A percentile compares a stretch with the other conserved stretches of the same genome.
phyloP scores from a whole-genome alignment of 345 rosid species.

The Aquilaria malaccensis region DNA sequence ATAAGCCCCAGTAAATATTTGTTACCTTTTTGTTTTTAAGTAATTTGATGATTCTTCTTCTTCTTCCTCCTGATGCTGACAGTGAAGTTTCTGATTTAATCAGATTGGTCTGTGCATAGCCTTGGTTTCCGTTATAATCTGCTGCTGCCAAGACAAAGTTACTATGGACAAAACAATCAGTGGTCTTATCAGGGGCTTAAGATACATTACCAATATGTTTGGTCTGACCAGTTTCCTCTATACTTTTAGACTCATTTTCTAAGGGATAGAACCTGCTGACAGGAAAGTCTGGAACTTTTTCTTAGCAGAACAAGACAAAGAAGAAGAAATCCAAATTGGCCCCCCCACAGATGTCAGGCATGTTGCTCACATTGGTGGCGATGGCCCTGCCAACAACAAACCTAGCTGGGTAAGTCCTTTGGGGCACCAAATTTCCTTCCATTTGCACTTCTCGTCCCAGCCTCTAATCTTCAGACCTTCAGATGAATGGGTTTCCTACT shows the following conservation, averaged over 20 bases:
- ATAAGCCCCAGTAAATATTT: too few species aligned
- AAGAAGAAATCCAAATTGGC: constrained; percentile 56
- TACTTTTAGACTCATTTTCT: not conserved
- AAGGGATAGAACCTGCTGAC: too few species aligned
- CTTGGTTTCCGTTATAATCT: not conserved
- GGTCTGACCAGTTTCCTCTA: constrained; percentile 22
- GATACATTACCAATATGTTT: constrained; percentile 43
- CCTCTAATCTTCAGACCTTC: constrained; percentile 2
- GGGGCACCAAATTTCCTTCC: not conserved
- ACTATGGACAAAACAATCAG: constrained; percentile 28
- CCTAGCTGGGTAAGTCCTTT: constrained; percentile 56
- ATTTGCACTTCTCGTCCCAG: not conserved
- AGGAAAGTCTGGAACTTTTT: not conserved
- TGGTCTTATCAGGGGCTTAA: constrained; percentile 54
- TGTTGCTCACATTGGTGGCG: constrained; percentile 70
- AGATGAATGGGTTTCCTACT: constrained; percentile 32
- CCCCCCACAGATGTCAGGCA: constrained; percentile 79
- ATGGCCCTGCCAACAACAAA: constrained; percentile 38
- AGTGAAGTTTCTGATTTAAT: not conserved
- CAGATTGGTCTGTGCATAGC: not conserved
- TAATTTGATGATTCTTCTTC: not conserved
- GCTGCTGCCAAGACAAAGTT: not conserved
- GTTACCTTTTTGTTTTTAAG: too few species aligned
- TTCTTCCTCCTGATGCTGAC: not conserved
- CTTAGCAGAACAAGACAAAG: constrained; percentile 45